Evolutionary conservation across 2,329 filamentous ascomycete genomes (phyloP), one percentile per base, ranked within the genome.

Genomic region (Xylaria sp.): DNA sequence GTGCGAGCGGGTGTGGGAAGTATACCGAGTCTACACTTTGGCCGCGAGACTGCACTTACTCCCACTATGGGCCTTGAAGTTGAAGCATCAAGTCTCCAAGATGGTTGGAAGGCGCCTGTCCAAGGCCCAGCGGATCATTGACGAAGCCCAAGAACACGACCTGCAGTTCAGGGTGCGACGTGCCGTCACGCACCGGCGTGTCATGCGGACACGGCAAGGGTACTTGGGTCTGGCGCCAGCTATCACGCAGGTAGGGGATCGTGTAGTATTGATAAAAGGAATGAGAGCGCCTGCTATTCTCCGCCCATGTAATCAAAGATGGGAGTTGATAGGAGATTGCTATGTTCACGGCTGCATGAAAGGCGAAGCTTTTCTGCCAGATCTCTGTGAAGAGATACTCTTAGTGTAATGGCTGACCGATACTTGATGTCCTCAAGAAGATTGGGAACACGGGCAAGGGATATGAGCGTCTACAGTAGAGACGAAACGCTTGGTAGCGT

Each of bases 251-350:
- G 41, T 46, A 46, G 41, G 15, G 41, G 41, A 46, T n/a, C 41
- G 41, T 46, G 41, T 46, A 18, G 41, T 46, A n/a, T 7, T 46
- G 18, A 46, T 46, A 18, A 46, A 46, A 46, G 41, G 41, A 15
- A 46, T 46, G 41, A 46, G 41, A 46, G 41, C 13, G 41, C 41
- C 41, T 46, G 41, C 41, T 46, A 46, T 46, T 46, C 41, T 46
- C 15, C 41, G 41, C 41, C 41, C 41, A n/a, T n/a, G 41, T 46
- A 46, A 46, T 46, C 15, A n/a, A 46, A 18, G 41, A 46, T 46
- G 41, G 41, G 41, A 46, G 18, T n/a, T 46, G 41, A 46, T 46
- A 46, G 41, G 41, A 46, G 41, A 46, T n/a, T 46, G 41, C 18
- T n/a, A 46, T 46, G 41, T 46, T 46, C 41, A 46, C 18, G 41